Evolutionary conservation across 1,139 yeast species (phyloP), one percentile per base, ranked within the genome.

Genomic region (Saccharomyces uvarum): DNA sequence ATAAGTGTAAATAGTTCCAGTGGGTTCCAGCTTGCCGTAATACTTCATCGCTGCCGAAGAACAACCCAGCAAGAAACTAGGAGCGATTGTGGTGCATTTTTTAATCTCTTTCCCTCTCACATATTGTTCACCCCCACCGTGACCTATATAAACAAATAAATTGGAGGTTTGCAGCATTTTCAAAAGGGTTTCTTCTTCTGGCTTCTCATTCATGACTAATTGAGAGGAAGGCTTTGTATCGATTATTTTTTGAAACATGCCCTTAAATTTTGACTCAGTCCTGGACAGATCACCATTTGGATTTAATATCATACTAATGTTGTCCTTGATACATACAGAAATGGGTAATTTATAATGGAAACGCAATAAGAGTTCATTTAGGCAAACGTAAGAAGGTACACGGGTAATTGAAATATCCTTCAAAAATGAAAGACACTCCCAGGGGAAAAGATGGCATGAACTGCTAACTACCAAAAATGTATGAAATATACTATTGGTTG

Each of bases 91-190:
- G 1, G 66, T 62, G 54, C 77, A 68, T 16, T 72, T 67, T 57
- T 81, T 81, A 50, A 86, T 68, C 2, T 74, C 71, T 14, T 76
- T 75, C 2, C 80, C 73, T 29, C 83, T 76, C 11, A 88, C 73
- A 65, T 84, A 89, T 59, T 87, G 93, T 60, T 89, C 95, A 31
- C 98, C 96, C 1, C 97, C 95, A 0, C 98, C 97, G 71, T 93
- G 99, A 0, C 99, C 99, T 58, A 91, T 77, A 66, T 88, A 93
- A 0, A 93, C 75, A 63, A 86, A 86, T n/a, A 88, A 61, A 46
- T 80, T 77, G 1, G 79, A 73, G 0, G 65, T 54, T 1, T 65
- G 59, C 21, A 88, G 66, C 21, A 75, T 73, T 0, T 65, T 51
- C 1, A 73, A 61, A 28, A 86, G 69, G 13, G 77, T 75, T 0